Evolutionary conservation across 768 basidiomycete species (phyloP), one percentile per base, ranked within the genome.

Genomic region (Tubosaeta sp.): DNA sequence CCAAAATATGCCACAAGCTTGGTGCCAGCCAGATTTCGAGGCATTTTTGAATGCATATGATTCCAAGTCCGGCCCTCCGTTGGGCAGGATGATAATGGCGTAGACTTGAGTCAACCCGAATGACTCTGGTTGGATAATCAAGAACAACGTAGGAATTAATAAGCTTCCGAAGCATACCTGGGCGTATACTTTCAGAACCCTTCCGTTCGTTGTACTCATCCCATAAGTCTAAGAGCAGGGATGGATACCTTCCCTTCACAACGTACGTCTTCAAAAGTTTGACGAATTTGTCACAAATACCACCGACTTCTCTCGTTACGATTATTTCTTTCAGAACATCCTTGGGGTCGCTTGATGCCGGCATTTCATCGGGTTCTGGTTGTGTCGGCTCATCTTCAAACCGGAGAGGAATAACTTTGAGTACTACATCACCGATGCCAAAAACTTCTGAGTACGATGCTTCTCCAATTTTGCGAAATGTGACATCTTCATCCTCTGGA

Each of bases 381-480:
- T 46, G 60, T 19, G 41, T 33, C 5, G 37, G 43, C 27, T 55
- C 53, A n/a, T 33, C 72, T 60, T 85, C 83, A 55, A 80, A 74
- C 46, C 82, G 76, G 34, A 94, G 69, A 6, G 92, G 93, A 34
- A 95, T 84, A 42, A 97, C 78, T 73, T 95, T 95, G 57, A 95
- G 76, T n/a, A 95, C 93, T 32, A 95, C 82, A 58, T 88, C 82
- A 3, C 87, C 87, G 46, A 94, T 86, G 8, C 88, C 88, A 67
- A 91, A 99, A 27, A 99, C 97, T 65, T 99, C 97, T 0, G 92
- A 95, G 69, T 88, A 99, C 45, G 89, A 91, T 7, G 97, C 97
- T 72, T 99, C 97, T 38, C 95, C 95, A 43, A 97, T 85, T 70
- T 99, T 99, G 58, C 71, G 76, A 69, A 93, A 92, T 6, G 51